Base-by-base conservation (phyloP, 495 filamentous ascomycete species). In the Tuber brumale region DNA sequence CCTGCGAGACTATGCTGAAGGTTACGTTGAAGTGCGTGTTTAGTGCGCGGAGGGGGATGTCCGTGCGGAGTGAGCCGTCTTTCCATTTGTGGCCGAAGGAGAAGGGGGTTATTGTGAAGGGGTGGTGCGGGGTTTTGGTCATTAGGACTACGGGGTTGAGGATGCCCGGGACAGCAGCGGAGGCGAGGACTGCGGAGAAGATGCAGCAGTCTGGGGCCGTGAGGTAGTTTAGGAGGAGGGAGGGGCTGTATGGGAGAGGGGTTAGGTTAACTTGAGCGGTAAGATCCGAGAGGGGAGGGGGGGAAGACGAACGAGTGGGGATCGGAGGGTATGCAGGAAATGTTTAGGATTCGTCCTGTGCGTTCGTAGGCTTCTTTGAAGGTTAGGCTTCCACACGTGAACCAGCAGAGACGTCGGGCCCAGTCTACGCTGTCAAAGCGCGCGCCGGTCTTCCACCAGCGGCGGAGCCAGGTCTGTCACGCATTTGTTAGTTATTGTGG, bases 41-140 rank as follows among this genome's bases (percentile, higher is more conserved):
- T 66, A 99, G 86, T 10, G 94, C 90, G 84, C 94, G 95, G 82
- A 98, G 90, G 0, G 95, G 95, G 74, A 99, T 97, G 83, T 99
- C 95, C 2, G 95, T 99, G 19, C 95, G 90, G 51, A 99, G 85
- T 75, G 90, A 92, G 72, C 96, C 95, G 82, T 99, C 95, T 84
- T 98, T 98, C 96, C 96, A 99, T 85, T 97, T 97, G 85, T 97
- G 93, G 0, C 94, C 95, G 81, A 97, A 97, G 3, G 91, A 93
- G 83, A 97, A 98, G 0, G 95, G 95, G 0, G 86, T 87, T 2
- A 98, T 87, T 2, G 86, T 94, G 74, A 92, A 87, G 27, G 57
- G 57, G 57, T 35, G 57, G 39, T 86, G 86, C 79, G 70, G 75
- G 23, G 87, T 92, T 85, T 98, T 99, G 87, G 91, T 95, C 95